Base-by-base conservation (phyloP, 2,329 filamentous ascomycete genomes). In the Aspergillus ruber region DNA sequence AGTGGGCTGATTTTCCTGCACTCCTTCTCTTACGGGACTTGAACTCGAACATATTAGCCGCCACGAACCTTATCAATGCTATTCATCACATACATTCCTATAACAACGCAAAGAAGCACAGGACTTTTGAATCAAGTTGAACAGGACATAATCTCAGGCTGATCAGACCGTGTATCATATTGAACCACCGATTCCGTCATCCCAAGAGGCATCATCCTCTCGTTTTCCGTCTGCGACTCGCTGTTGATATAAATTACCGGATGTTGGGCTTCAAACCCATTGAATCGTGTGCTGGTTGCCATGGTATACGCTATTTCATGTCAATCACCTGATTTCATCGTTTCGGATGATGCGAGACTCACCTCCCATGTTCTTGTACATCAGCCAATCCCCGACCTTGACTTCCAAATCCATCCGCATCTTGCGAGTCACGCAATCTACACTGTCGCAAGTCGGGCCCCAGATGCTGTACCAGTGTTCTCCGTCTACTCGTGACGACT, bases 351-450 rank as follows among this genome's bases (percentile, higher is more conserved):
- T 29, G 25, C 13, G 6, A 35, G 6, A 50, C 58, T 50, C 42
- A 60, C 59, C 59, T 32, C 60, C 61, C 58, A 64, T 64, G 44
- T 63, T 51, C n/a, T 41, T 43, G 45, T 59, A 63, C 21, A 49
- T 51, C 10, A 63, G 42, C 60, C 60, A 64, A 43, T 64, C 59
- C 1, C 58, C 60, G 32, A 55, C 29, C 20, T 46, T 49, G 9
- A 62, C 52, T 15, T 60, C 56, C 0, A 29, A 49, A 1, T 50
- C 43, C 25, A 62, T 44, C 0, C n/a, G 32, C 3, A 48, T 45
- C 2, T 56, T 51, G 1, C 47, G 40, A 2, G 45, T 49, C n/a
- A 63, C 55, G 43, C 54, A 55, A 41, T 64, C 61, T 4, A 54
- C 48, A 12, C 58, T 56, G 42, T 63, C 59, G 44, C 61, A 63